These are phyloP conservation scores for Lophiostoma macrostomum DNA, from an alignment of 495 filamentous ascomycete species.

Conservation along the genomic window DNA sequence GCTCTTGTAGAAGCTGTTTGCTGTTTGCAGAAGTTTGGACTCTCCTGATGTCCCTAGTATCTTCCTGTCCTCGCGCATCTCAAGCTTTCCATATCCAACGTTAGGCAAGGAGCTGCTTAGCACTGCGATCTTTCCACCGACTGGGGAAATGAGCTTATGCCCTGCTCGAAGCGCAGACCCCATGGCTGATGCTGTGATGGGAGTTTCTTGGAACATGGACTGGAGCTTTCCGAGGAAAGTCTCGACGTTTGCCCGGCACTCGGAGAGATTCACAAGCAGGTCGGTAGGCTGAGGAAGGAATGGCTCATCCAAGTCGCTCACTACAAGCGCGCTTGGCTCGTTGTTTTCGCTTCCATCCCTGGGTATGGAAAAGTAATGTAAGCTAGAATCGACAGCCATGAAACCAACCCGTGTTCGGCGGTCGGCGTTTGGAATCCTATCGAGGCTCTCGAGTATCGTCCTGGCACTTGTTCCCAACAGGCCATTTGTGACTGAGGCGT, in stretches of 20 bases:
- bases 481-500: conserved; percentile 82
- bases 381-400: conserved; percentile 88
- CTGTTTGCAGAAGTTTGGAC: conserved; percentile 79
- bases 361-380: conserved; percentile 94
- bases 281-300: conserved; percentile 93
- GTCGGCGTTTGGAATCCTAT: conserved; percentile 96
- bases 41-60: conserved; percentile 92
- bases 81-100: conserved; percentile 81
- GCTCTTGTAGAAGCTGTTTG: conserved; percentile 95
- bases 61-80: conserved; percentile 96
- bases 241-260: conserved; percentile 87
- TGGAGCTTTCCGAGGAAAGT: conserved; percentile 87
- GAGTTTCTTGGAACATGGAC: conserved; percentile 93
- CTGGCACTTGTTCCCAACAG: conserved; percentile 92
- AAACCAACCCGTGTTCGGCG: conserved; percentile 89
- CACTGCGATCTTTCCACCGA: conserved; percentile 92
- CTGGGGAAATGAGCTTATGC: conserved; percentile 88
- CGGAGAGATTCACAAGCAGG: conserved; percentile 84
- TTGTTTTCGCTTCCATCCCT: conserved; percentile 78
- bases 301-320: conserved; percentile 94
- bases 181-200: conserved; percentile 82
- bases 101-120: conserved; percentile 89
- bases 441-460: conserved; percentile 91
- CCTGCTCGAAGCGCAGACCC: conserved; percentile 88
- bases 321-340: conserved; percentile 86